Evolutionary conservation across 192 early-diverging fungal genomes (phyloP).

Genomic region (Gamsiella multidivaricata): DNA sequence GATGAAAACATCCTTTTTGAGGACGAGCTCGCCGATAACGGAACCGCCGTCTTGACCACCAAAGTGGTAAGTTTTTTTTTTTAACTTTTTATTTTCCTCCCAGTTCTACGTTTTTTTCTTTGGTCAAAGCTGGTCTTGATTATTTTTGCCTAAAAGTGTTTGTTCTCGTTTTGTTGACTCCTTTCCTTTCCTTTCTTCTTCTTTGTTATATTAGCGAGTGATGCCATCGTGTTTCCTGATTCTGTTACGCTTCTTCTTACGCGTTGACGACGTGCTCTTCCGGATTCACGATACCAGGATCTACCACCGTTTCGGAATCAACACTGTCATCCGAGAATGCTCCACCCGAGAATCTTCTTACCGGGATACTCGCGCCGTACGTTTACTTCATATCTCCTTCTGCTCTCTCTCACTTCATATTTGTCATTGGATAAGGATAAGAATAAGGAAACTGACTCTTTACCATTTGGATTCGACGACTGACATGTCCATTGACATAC

Average conservation of each 20-base stretch:
- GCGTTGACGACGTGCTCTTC: slow-evolving; percentile 95
- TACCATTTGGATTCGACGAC: background rate
- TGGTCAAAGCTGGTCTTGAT: no score
- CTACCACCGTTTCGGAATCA: slow-evolving; percentile 87
- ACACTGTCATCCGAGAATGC: slow-evolving; percentile 75
- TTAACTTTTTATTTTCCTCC: background rate
- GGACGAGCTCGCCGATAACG: slow-evolving; percentile 97
- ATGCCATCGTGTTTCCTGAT: slow-evolving; percentile 94
- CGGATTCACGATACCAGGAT: slow-evolving; percentile 90
- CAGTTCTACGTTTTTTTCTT: background rate
- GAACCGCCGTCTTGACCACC: slow-evolving; percentile 80
- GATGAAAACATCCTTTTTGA: slow-evolving; percentile 96
- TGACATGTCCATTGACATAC: background rate
- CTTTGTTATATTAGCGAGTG: slow-evolving; percentile 71
- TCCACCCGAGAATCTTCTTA: slow-evolving; percentile 75
- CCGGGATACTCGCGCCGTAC: slow-evolving; percentile 67
- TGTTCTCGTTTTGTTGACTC: background rate
- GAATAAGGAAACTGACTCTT: background rate
- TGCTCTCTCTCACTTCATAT: background rate
- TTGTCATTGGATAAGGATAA: background rate
- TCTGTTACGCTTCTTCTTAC: slow-evolving; percentile 87
- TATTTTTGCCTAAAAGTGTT: background rate
- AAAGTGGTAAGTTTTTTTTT: slow-evolving; percentile 70
- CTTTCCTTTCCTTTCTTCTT: slow-evolving; percentile 10
- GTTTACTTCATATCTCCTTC: no score